Conservation (phyloP, 768 basidiomycete species). For the Rhizopogon sp. region DNA sequence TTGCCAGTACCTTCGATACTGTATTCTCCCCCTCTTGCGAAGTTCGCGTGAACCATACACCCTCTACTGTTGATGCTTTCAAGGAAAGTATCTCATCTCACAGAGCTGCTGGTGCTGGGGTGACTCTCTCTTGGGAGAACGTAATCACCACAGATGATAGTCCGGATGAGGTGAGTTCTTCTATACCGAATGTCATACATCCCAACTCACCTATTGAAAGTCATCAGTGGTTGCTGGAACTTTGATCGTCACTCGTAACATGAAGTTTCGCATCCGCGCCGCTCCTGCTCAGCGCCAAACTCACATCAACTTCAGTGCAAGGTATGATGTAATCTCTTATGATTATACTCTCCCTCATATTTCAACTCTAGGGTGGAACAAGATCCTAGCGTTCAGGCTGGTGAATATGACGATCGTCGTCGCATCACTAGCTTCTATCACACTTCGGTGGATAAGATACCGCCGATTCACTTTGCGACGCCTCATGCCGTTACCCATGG, state of each 20-base stretch:
- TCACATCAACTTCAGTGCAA: conserved; percentile 34
- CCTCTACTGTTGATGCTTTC: conserved; percentile 19
- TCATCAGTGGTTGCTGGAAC: conserved; percentile 31
- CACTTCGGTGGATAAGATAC: conserved; percentile 24
- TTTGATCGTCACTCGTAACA: conserved; percentile 32
- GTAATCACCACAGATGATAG: conserved; percentile 23
- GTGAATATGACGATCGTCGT: conserved; percentile 14
- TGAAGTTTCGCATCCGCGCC: conserved; percentile 37
- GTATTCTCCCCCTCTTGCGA: conserved; percentile 30
- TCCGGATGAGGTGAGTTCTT: conserved; percentile 15
- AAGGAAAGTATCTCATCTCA: conserved; percentile 19
- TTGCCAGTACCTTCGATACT: conserved; percentile 19
- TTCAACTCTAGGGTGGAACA: conserved; percentile 19
- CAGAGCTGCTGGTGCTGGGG: conserved; percentile 12
- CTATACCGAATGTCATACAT: too few species aligned
- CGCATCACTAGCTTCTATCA: conserved; percentile 32
- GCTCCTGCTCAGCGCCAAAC: conserved; percentile 30
- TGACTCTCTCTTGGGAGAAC: conserved; percentile 31
- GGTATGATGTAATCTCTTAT: conserved; percentile 17
- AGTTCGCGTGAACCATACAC: conserved; percentile 28
- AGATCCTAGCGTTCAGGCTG: conserved; percentile 10
- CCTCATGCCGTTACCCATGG: conserved; percentile 7
- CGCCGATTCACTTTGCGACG: conserved; percentile 27
- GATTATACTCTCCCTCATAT: background rate
- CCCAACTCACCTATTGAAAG: conserved; percentile 12